Evolutionary conservation across 2,329 filamentous ascomycete genomes (phyloP), one percentile per base, ranked within the genome.

Genomic region (Cercospora zeae-maydis): DNA sequence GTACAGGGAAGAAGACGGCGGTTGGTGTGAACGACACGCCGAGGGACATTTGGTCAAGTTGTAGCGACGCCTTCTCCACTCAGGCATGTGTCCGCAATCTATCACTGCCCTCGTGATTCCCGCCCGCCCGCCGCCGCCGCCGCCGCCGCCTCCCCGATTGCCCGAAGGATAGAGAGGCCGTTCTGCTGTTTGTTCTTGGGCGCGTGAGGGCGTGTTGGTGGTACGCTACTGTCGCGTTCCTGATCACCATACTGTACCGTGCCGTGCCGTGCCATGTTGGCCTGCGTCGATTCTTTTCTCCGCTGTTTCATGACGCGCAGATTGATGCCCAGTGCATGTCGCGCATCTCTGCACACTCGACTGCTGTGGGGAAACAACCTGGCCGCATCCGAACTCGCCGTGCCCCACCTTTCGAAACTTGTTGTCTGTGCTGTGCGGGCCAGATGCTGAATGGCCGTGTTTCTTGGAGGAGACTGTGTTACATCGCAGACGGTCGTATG

Each of bases 151-250:
- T n/a, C n/a, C n/a, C n/a, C n/a, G n/a, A n/a, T n/a, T n/a, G n/a
- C n/a, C n/a, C n/a, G n/a, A n/a, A n/a, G n/a, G n/a, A n/a, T n/a
- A n/a, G n/a, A n/a, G n/a, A n/a, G n/a, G n/a, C n/a, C n/a, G n/a
- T n/a, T n/a, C n/a, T n/a, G n/a, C n/a, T n/a, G n/a, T n/a, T 21
- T 33, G 11, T 16, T 51, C 31, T 58, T 53, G 37, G 31, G 39
- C 53, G 60, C 37, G 37, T 8, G 37, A 34, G 11, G 21, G 53
- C 59, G 42, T 65, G 52, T 65, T 36, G 62, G 27, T 63, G 58
- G 63, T 62, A 63, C 70, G 69, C 71, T 71, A 69, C 64, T 67
- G 70, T 70, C 71, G 65, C 69, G 70, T 73, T 72, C 69, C 71
- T 73, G 71, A 72, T 71, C 70, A 67, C 53, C 71, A 72, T 70